Evolutionary conservation across 2,329 filamentous ascomycete species (phyloP).

Genomic region (Sporothrix mexicana): DNA sequence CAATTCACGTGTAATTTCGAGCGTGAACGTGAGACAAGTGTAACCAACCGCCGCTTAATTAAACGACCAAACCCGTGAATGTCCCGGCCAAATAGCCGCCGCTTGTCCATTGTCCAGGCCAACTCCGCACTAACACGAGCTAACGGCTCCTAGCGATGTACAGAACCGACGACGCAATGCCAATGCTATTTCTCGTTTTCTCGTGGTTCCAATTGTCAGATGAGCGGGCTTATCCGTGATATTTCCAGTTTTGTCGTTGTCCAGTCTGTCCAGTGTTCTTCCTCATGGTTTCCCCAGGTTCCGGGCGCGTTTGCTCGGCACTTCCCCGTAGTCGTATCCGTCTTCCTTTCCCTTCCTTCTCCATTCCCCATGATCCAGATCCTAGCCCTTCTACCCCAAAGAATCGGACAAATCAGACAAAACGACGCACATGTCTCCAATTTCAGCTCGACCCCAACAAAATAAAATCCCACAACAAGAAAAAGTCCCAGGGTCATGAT

Average conservation of each 20-base stretch:
- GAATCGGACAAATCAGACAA: background rate
- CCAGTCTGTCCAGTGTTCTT: background rate
- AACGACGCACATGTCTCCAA: background rate
- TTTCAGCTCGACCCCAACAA: constrained; percentile 4
- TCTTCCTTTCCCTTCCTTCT: background rate
- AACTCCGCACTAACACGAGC: background rate
- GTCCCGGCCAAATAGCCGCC: background rate
- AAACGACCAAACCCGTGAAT: background rate
- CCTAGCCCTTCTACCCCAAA: too few species aligned
- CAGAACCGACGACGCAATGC: background rate
- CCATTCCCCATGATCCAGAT: background rate
- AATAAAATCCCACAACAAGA: too few species aligned
- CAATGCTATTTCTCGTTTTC: too few species aligned
- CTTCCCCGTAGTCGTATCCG: background rate
- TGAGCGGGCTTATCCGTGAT: background rate
- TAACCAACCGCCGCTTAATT: background rate
- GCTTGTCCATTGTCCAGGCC: background rate
- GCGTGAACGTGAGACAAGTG: background rate
- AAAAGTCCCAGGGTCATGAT: background rate
- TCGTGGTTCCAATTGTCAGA: background rate
- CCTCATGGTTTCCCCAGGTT: background rate
- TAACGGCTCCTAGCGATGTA: background rate
- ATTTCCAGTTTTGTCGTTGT: background rate
- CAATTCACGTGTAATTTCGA: too few species aligned
- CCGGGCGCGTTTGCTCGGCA: background rate